These are phyloP conservation scores for Suillus cothurnatus DNA, from an alignment of 768 basidiomycete genomes.

Conservation along the genomic window DNA sequence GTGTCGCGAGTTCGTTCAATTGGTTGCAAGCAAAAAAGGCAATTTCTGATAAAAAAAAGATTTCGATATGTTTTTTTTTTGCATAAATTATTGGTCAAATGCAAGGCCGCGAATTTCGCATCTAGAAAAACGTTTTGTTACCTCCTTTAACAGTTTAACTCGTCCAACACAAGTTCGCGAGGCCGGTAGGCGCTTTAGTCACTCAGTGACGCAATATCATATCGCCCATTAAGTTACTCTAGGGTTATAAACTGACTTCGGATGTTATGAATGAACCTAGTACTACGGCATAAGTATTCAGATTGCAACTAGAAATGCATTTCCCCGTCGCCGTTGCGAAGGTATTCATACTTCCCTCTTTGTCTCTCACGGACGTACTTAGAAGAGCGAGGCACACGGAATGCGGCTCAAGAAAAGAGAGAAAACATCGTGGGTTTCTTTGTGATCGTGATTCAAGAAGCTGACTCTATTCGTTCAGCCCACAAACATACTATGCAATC, in stretches of 20 bases:
- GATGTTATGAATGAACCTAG: background rate
- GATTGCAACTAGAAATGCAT: background rate
- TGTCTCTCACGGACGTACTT: conserved; percentile 16
- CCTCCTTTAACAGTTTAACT: background rate
- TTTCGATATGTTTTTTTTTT: background rate
- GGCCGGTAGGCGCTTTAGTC: background rate
- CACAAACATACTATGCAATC: background rate
- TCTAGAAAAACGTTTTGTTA: background rate
- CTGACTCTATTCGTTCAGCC: conserved; percentile 8
- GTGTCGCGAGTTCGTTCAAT: background rate
- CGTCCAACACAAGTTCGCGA: background rate
- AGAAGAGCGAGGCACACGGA: conserved; percentile 20
- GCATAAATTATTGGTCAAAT: background rate
- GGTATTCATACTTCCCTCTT: conserved; percentile 7
- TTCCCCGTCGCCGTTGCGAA: conserved; percentile 5
- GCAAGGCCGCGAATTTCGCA: conserved; percentile 1
- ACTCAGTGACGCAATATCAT: background rate
- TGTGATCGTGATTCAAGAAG: conserved; percentile 9
- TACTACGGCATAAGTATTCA: conserved; percentile 3
- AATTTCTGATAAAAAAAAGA: background rate
- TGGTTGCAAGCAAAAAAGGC: background rate
- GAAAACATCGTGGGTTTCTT: conserved; percentile 20
- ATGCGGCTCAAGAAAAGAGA: conserved; percentile 13
- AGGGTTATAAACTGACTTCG: background rate
- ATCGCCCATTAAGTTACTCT: background rate